A percentile compares a stretch with the other conserved stretches of the same genome.
Conservation (phyloP, 2,329 filamentous ascomycete genomes). For the Nigrospora osmanthi region DNA sequence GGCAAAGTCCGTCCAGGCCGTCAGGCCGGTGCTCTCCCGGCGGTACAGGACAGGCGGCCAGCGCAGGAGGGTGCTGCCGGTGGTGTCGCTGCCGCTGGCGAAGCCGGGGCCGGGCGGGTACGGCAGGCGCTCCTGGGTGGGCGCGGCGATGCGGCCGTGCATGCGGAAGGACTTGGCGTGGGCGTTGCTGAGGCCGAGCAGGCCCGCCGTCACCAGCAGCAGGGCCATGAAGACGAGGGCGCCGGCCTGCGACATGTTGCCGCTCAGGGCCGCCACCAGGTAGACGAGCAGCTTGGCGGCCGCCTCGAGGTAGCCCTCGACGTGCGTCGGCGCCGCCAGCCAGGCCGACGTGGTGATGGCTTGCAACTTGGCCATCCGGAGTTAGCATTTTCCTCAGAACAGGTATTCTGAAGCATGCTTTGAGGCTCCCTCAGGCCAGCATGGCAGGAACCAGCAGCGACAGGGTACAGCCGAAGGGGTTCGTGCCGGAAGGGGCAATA, state of each 20-base stretch:
- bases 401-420: no score
- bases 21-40: constrained; percentile 9
- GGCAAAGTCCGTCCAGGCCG: constrained; percentile 14
- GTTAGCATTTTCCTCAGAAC: no score
- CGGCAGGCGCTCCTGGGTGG: constrained; percentile 18
- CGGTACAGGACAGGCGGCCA: neutral
- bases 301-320: constrained; percentile 44
- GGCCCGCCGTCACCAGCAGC: constrained; percentile 41
- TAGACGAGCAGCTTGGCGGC: constrained; percentile 50
- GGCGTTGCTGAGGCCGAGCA: constrained; percentile 47
- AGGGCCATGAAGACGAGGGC: constrained; percentile 42
- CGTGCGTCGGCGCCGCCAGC: constrained; percentile 41
- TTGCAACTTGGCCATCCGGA: constrained; percentile 18
- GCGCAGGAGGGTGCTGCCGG: neutral
- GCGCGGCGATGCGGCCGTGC: constrained; percentile 37
- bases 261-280: constrained; percentile 44
- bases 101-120: neutral
- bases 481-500: no score
- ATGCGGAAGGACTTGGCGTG: constrained; percentile 38
- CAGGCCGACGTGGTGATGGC: constrained; percentile 51
- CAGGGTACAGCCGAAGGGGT: no score
- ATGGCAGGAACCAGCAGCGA: no score
- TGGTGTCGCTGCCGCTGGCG: neutral
- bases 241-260: constrained; percentile 45
- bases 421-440: no score